Percentiles rank a stretch among this genome's conserved stretches.
Conservation (phyloP, 441 rosid genomes). For the Mallotus japonicus region DNA sequence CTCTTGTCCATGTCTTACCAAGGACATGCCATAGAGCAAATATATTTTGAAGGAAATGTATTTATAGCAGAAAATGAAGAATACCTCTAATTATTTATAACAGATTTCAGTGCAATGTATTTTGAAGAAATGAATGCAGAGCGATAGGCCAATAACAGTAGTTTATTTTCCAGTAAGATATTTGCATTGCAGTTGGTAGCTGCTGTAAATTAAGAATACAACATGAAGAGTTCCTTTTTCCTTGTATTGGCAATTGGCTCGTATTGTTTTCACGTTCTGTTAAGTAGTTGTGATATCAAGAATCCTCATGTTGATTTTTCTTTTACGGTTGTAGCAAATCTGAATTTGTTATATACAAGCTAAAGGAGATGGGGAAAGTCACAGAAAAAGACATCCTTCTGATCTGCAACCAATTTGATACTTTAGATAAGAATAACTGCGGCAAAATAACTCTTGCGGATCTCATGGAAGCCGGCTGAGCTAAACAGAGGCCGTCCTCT, state of each 20-base stretch:
- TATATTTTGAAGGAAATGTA: too few relatives aligned
- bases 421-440: slow-evolving; percentile 37
- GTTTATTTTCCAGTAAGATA: neutral
- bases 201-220: neutral
- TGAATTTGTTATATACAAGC: slow-evolving; percentile 63
- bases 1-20: too few relatives aligned
- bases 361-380: slow-evolving; percentile 65
- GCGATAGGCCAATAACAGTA: too few relatives aligned
- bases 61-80: too few relatives aligned
- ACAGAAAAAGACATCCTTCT: slow-evolving; percentile 54
- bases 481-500: slow-evolving; percentile 10
- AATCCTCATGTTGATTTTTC: slow-evolving; percentile 5
- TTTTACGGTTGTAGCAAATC: slow-evolving; percentile 51
- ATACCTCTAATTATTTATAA: too few relatives aligned
- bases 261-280: neutral
- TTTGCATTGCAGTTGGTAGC: neutral
- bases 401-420: slow-evolving; percentile 53
- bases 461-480: slow-evolving; percentile 42
- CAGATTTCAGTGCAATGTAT: too few relatives aligned
- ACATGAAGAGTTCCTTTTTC: too few relatives aligned
- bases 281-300: neutral
- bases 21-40: too few relatives aligned
- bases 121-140: too few relatives aligned
- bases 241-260: neutral
- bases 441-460: slow-evolving; percentile 54